Evolutionary conservation across 1,284 basidiomycete species (phyloP), one percentile per base, ranked within the genome.

Genomic region (Coniferiporia sulphurascens): DNA sequence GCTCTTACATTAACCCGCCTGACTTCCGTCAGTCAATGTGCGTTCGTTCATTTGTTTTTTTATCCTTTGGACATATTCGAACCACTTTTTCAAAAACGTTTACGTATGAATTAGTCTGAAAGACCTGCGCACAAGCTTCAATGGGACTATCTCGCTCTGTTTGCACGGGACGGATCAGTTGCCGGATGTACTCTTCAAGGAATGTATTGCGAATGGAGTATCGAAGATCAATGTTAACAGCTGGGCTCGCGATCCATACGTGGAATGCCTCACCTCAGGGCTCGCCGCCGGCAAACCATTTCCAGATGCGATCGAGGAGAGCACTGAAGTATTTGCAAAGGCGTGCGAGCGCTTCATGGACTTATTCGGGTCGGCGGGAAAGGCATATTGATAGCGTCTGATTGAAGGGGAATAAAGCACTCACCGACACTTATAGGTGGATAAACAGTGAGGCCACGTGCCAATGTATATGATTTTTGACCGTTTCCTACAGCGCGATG

Each of bases 201-300:
- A 77, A 58, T 79, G 77, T 60, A 78, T 80, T 61, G 69, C 69
- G 57, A 78, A 74, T 57, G 78, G 78, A 8, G 72, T 79, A 8
- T 76, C 73, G 67, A 80, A 79, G 76, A 74, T 80, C 57, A 80
- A 80, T 56, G 72, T 80, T 58, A 80, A 80, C 63, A 75, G 74
- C 60, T 78, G 77, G 76, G 76, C 70, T 1, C 74, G 78, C 27
- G 77, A 79, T 66, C 74, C 74, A 5, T 79, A 80, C 58, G 74
- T 71, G 2, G 73, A 74, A 60, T 58, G 65, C 0, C 65, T 80
- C 8, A 68, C 71, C 0, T 67, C 71, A 48, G n/a, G 68, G 64
- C 0, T 65, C 78, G 21, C 65, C 68, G 56, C 68, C 2, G 41
- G 66, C 1, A 75, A 73, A 60, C 68, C 78, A 0, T 78, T 80